Base-by-base conservation (phyloP, 495 filamentous ascomycete genomes). In the Aspergillus haitiensis region DNA sequence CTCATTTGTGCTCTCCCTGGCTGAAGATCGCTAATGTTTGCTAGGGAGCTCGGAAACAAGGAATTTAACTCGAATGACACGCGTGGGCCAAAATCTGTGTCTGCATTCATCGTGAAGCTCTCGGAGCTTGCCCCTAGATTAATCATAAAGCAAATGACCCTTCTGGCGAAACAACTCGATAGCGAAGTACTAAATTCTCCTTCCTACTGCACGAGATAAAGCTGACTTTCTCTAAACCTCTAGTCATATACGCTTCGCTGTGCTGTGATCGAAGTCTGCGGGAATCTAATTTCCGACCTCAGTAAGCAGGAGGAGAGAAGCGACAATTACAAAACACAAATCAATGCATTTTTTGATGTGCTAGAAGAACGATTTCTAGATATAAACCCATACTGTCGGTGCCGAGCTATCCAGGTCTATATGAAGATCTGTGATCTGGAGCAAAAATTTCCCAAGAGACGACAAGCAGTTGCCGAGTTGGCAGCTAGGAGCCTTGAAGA, bases 11-110 rank as follows among this genome's bases (percentile, higher is more conserved):
- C 37, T 51, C 13, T 54, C 40, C 5, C 21, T 27, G 21, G 5
- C 13, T 27, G 39, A 37, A 52, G 5, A 21, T 56, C 54, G 27
- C 18, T 4, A 54, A 10, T 18, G 53, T 27, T 44, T 31, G 21
- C 9, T 44, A 88, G 89, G 68, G 94, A 99, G 59, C 82, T 99
- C 56, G 93, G 91, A 72, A 97, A 92, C 69, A 98, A 96, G 67
- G 95, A 98, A 67, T 99, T 97, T 76, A 96, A 93, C 67, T 92
- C 85, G 62, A 99, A 97, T 67, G 94, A 99, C 69, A 90, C 87
- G 7, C 90, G 86, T 68, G 95, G 94, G 0, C 94, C 94, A 10
- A 99, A 99, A 71, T 97, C 93, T 6, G 90, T 98, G n/a, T 97
- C 93, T n/a, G 83, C 87, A 1, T 99, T 99, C 64, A 88, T 99